Base-by-base conservation (phyloP, 306 rosid species). In the Lagenaria siceraria region DNA sequence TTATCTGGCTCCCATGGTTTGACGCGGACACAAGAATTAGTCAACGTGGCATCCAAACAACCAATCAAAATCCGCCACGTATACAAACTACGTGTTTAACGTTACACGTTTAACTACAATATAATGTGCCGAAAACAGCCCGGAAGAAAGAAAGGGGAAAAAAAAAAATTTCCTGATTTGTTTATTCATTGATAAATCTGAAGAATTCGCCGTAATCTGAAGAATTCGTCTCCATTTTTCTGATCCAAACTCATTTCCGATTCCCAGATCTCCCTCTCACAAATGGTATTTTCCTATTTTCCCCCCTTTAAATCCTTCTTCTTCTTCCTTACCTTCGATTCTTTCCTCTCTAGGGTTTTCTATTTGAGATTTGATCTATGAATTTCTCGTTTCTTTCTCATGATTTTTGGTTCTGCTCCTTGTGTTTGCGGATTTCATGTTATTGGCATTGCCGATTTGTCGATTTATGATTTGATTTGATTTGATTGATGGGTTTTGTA, bases 401-500 rank as follows among this genome's bases (percentile, higher is more conserved):
- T 42, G 48, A 42, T 8, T 10, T 42, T 42, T 42, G 48, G 48
- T 11, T 42, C 48, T 42, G 48, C 12, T 42, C 4, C 48, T 42
- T 42, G 48, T 42, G 48, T n/a, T 56, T 56, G 13, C 72, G 13
- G 49, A n/a, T 38, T 38, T 40, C n/a, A 21, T 38, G 74, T n/a
- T 0, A 68, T 68, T 40, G 52, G 9, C 53, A 7, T 14, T 70
- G 19, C 27, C 1, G 21, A 7, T 62, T 63, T 31, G 1, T 24
- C 74, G 51, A 40, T 62, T 42, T 12, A 5, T 69, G 19, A 4
- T 60, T 29, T 2, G 55, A 7, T 51, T 49, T 51, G 55, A 51
- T 17, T 36, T 65, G 54, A 46, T 70, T 46, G 54, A 22, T 69
- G 75, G 59, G 36, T 48, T 46, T 71, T 79, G 79, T 76, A 95